Base-by-base conservation (phyloP, 495 filamentous ascomycete species). In the Trichoderma erinaceum region DNA sequence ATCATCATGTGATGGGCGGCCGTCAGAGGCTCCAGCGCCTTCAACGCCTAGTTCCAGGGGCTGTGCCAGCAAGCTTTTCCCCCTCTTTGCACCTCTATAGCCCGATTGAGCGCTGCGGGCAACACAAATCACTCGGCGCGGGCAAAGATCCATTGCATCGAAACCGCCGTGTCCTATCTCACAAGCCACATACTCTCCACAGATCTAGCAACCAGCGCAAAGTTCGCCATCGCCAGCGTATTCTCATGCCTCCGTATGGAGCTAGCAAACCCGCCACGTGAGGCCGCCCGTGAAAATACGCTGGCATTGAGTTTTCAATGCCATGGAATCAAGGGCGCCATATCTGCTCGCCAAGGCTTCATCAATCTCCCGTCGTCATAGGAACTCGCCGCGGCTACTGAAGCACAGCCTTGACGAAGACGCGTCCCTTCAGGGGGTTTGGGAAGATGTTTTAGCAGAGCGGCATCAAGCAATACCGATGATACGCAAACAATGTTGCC, bases 1-100 rank as follows among this genome's bases (percentile, higher is more conserved):
- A 61, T 61, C 56, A 32, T 61, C 56, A 61, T 61, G 56, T 61
- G 56, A 61, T 61, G 56, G 56, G 56, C 56, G 56, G 56, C 56
- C 56, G 56, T 61, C 56, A 13, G 56, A 29, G 56, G 56, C 56
- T 38, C 35, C 35, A 38, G 35, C 35, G 35, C 35, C 35, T 10
- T 5, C 35, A 18, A 35, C 25, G 56, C 25, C 56, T 61, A 61
- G 56, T 61, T 18, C 56, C 56, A 61, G 56, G 27, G 56, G 56
- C 56, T 61, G 56, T 61, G 56, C 27, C 56, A 61, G 27, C 27
- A 61, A 61, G 56, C 56, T 61, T 61, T 61, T 32, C 12, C 23
- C 27, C 6, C 16, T 13, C 12, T 25, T 18, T 32, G 16, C 11
- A 21, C 12, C 21, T 61, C 56, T 16, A 10, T 16, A 61, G 25